Evolutionary conservation across 164 flowering plant genomes (phyloP), one percentile per base, ranked within the genome.

Genomic region (Pachysandra terminalis): DNA sequence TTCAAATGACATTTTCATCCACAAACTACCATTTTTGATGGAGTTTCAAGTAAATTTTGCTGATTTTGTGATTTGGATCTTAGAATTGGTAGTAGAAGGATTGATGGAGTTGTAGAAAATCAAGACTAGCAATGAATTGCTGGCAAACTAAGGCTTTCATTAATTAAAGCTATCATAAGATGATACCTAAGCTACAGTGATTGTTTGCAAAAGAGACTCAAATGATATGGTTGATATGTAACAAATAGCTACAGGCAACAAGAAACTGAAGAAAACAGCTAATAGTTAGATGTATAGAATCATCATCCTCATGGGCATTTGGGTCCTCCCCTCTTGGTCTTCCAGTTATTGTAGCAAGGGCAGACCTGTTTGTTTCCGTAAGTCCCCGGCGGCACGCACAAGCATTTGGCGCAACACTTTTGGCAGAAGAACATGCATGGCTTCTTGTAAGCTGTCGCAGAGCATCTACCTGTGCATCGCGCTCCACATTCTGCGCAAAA

Each of bases 291-390:
- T n/a, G 9, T 27, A 9, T n/a, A n/a, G n/a, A n/a, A n/a, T n/a
- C n/a, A 21, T 10, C 27, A 55, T 32, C 37, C 37, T 74, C 57
- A 74, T 5, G 77, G 77, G 66, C 77, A 74, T 68, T 74, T 74
- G 77, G 77, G 77, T 51, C 77, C 72, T 23, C 77, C 77, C 25
- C 73, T 69, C 69, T 69, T 64, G 73, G 77, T 74, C 65, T 74
- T 74, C 77, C 77, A 74, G 73, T 74, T 69, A 54, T 68, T 68
- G 66, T 74, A 74, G 69, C 77, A 74, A 59, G 77, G 77, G 73
- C 77, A 74, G 52, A 65, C 17, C 61, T 74, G 77, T 69, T 74
- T 74, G 73, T 74, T 74, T 10, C 77, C 77, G 37, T 74, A 74
- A 5, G 73, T 74, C 14, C 77, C 77, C 9, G 77, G 73, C 10